phyloP scores from a whole-genome alignment of 768 basidiomycete species.

The Hygrocybe coccinea region DNA sequence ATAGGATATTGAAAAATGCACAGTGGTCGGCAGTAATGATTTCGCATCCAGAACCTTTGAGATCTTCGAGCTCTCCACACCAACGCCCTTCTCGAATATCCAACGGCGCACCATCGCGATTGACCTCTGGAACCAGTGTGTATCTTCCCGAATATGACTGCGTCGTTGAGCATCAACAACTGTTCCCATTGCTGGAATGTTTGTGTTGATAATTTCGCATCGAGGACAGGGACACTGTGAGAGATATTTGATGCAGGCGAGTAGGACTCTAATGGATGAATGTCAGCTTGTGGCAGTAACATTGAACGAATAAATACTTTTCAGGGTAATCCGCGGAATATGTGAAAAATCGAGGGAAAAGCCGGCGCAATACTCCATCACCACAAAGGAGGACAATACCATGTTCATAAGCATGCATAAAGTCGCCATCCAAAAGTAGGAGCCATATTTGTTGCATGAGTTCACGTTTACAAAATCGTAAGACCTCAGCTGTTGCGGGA shows the following conservation, averaged over 20 bases:
- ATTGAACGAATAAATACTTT: slow-evolving; percentile 18
- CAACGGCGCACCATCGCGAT: not conserved
- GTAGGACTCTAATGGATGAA: slow-evolving; percentile 15
- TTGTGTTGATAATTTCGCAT: slow-evolving; percentile 3
- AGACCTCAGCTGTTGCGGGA: slow-evolving; percentile 11
- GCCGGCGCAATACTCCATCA: slow-evolving; percentile 20
- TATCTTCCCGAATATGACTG: not conserved
- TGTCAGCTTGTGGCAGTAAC: not conserved
- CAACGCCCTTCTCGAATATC: slow-evolving; percentile 3
- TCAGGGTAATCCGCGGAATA: slow-evolving; percentile 32
- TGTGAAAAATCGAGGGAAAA: slow-evolving; percentile 26
- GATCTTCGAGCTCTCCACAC: not conserved
- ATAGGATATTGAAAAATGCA: not conserved
- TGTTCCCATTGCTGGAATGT: slow-evolving; percentile 4
- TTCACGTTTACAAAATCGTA: slow-evolving; percentile 25
- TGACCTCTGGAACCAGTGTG: not conserved
- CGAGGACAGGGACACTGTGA: slow-evolving; percentile 22
- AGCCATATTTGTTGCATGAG: slow-evolving; percentile 26
- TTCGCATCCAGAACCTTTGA: not conserved
- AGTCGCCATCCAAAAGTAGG: slow-evolving; percentile 18
- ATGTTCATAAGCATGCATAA: slow-evolving; percentile 22
- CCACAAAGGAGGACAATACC: slow-evolving; percentile 23
- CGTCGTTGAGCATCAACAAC: not conserved
- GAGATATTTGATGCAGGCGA: slow-evolving; percentile 15
- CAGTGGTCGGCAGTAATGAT: slow-evolving; percentile 1